These are phyloP conservation scores for Asterochloris sp. DNA, from an alignment of 139 green algal species.

Conservation along the genomic window DNA sequence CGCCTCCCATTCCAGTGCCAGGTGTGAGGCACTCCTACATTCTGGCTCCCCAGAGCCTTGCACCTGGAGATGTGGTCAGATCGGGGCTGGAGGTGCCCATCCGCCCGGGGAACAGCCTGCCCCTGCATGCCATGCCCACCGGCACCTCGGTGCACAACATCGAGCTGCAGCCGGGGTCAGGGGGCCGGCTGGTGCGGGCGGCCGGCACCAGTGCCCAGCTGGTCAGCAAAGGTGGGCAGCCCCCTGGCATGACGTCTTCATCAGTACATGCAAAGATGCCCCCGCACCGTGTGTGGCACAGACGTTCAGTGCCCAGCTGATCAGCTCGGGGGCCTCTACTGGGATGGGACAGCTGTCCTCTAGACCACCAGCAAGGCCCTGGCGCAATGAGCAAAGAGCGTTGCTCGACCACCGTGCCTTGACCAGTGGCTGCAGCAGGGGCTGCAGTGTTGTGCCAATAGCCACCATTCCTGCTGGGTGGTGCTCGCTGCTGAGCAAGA, in stretches of 20 bases:
- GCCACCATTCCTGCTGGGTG: too few relatives aligned
- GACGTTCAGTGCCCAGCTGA: too few relatives aligned
- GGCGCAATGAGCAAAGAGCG: too few relatives aligned
- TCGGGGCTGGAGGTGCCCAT: constrained; percentile 54
- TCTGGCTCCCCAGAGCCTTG: constrained; percentile 65
- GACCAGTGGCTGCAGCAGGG: too few relatives aligned
- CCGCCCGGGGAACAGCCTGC: constrained; percentile 67
- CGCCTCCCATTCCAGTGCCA: neutral
- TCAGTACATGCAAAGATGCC: neutral
- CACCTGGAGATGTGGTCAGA: constrained; percentile 57
- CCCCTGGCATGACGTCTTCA: neutral
- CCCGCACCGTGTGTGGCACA: too few relatives aligned
- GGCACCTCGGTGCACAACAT: constrained; percentile 79
- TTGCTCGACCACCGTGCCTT: too few relatives aligned
- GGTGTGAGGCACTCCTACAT: constrained; percentile 60
- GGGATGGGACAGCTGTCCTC: too few relatives aligned
- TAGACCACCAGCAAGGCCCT: too few relatives aligned
- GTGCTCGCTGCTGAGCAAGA: too few relatives aligned
- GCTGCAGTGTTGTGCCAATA: too few relatives aligned
- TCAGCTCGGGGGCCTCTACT: too few relatives aligned
- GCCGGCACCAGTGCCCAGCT: constrained; percentile 69
- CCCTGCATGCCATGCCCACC: constrained; percentile 62
- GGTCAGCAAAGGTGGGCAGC: constrained; percentile 48
- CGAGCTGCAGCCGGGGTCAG: constrained; percentile 76
- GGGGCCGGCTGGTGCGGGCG: constrained; percentile 70